Evolutionary conservation across 768 basidiomycete species (phyloP).

Genomic region (Porphyrellus cyaneotinctus): DNA sequence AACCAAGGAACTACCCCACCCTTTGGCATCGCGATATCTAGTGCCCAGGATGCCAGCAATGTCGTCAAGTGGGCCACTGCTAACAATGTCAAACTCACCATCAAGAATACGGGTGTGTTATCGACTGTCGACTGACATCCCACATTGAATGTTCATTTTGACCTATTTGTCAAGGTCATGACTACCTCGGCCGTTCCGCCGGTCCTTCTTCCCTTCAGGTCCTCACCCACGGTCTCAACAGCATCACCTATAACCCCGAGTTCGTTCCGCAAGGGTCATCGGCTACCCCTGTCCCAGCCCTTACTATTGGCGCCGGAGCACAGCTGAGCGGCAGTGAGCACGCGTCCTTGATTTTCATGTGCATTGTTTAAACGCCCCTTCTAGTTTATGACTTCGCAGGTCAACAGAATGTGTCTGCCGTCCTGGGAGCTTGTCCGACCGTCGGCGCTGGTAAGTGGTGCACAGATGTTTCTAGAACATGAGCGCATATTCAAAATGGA

Average conservation of each 20-base stretch:
- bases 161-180: not conserved
- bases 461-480: too few relatives aligned
- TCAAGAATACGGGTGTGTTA: conserved; percentile 19
- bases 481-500: not conserved
- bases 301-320: conserved; percentile 12
- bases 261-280: conserved; percentile 2
- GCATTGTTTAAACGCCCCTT: not conserved
- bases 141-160: not conserved
- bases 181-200: not conserved
- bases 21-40: conserved; percentile 12
- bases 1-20: conserved; percentile 16
- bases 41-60: conserved; percentile 16
- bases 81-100: conserved; percentile 13
- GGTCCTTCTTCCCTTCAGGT: conserved; percentile 1
- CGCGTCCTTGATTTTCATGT: not conserved
- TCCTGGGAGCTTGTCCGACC: conserved; percentile 16
- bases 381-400: conserved; percentile 13
- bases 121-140: not conserved
- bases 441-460: conserved; percentile 13
- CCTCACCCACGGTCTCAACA: not conserved
- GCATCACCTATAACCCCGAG: not conserved
- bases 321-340: conserved; percentile 11
- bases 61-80: conserved; percentile 15
- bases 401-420: conserved; percentile 8
- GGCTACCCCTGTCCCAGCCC: not conserved